These are phyloP conservation scores for Suillus paluster DNA, from an alignment of 768 basidiomycete genomes.

Conservation along the genomic window DNA sequence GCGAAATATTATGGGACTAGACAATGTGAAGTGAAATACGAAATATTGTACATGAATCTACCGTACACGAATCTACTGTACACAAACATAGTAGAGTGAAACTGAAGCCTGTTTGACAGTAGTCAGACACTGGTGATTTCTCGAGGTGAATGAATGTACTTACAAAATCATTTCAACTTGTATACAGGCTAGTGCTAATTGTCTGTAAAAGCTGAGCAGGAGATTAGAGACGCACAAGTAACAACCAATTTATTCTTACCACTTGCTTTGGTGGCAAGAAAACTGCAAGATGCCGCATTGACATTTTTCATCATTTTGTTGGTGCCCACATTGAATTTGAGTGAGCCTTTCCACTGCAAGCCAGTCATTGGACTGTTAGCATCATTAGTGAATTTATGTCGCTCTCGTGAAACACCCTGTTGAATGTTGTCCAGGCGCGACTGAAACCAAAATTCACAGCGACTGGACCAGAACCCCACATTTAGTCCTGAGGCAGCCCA, in stretches of 20 bases:
- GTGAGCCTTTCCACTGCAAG: background rate
- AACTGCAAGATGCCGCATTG: background rate
- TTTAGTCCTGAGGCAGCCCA: background rate
- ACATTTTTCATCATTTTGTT: background rate
- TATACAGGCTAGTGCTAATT: background rate
- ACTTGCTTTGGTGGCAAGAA: background rate
- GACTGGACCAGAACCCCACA: background rate
- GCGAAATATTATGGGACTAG: no score
- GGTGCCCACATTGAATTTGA: background rate
- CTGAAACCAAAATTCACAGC: background rate
- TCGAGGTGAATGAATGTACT: background rate
- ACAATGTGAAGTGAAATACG: no score
- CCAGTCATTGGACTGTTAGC: background rate
- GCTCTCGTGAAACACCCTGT: background rate
- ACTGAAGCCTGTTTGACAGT: background rate
- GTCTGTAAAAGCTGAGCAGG: background rate
- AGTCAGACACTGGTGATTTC: background rate
- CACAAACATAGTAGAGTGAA: background rate
- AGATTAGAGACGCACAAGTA: background rate
- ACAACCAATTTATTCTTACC: conserved; percentile 1
- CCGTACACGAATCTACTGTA: no score
- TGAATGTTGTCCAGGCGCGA: background rate
- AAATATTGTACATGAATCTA: no score
- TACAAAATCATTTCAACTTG: background rate
- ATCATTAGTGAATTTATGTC: background rate